Base-by-base conservation (phyloP, 2,329 filamentous ascomycete genomes). In the Bipolaris oryzae region DNA sequence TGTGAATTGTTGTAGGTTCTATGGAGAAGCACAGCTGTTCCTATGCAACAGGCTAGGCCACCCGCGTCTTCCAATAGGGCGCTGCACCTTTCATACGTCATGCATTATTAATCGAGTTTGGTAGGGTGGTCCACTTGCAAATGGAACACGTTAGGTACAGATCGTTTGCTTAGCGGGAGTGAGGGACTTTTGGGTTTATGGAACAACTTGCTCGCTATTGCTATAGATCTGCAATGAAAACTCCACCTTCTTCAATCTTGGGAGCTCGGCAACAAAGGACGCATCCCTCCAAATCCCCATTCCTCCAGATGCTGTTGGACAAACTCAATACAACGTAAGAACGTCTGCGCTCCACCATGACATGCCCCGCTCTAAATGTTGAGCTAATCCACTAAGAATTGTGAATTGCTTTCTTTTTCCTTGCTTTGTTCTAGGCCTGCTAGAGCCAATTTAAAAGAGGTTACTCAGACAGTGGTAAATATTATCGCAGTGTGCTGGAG, bases 291-390 rank as follows among this genome's bases (percentile, higher is more conserved):
- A 50, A 63, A 43, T 37, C 57, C 55, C 23, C 45, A 48, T 23
- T 42, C 28, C 31, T 23, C 45, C 23, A 63, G 34, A 45, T 47
- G 44, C 18, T 39, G 28, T 34, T 63, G 41, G 10, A 58, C 55
- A 43, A 57, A 43, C 20, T 50, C 42, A 28, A 61, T 52, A 48
- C 28, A 55, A 20, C 43, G 35, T 16, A 50, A 31, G 37, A 55
- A 55, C 13, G 47, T 41, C 16, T n/a, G 13, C 33, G 47, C 52
- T 7, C 55, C 41, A 16, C 55, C 45, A 7, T 34, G 3, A 37
- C 45, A 61, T 16, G 52, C 58, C 1, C 45, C 58, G 5, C 33
- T 44, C 45, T 61, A 59, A 20, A 35, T 61, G 52, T 35, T 59
- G 48, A n/a, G 50, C 44, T 23, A 62, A 38, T 1, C 60, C 54